Conservation (phyloP, 1,139 yeast genomes). For the Sugiyamaella neomexicana region DNA sequence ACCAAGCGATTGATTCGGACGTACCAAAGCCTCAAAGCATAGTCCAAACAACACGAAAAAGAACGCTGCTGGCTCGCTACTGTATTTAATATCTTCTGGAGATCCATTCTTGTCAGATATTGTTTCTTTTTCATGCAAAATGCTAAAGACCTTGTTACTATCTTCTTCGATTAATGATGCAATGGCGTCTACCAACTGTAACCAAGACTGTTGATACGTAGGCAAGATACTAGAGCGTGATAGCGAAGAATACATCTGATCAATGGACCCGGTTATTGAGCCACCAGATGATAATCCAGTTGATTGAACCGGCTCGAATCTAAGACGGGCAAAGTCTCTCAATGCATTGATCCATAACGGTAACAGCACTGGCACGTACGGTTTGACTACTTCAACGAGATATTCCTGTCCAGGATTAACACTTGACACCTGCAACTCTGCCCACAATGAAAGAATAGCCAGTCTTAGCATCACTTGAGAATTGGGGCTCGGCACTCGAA, state of each 20-base stretch:
- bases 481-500: constrained; percentile 40
- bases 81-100: constrained; percentile 33
- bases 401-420: constrained; percentile 41
- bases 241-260: constrained; percentile 39
- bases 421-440: constrained; percentile 61
- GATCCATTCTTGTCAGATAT: constrained; percentile 23
- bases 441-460: constrained; percentile 86
- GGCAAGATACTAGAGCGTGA: constrained; percentile 42
- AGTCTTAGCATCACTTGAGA: constrained; percentile 62
- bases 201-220: constrained; percentile 69
- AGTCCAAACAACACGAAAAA: constrained; percentile 82
- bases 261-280: constrained; percentile 34
- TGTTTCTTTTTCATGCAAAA: constrained; percentile 44
- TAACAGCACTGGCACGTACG: constrained; percentile 59
- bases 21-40: constrained; percentile 72
- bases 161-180: constrained; percentile 63
- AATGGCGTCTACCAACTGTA: constrained; percentile 74
- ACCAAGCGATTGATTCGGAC: constrained; percentile 35
- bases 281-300: constrained; percentile 31
- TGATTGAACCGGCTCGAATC: constrained; percentile 56
- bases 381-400: constrained; percentile 50
- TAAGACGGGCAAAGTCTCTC: constrained; percentile 69
- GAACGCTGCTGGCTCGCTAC: constrained; percentile 69
- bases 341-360: constrained; percentile 80
- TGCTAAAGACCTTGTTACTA: constrained; percentile 44